Percentiles rank a stretch among this genome's conserved stretches.
phyloP scores from a whole-genome alignment of 495 filamentous ascomycete genomes.

The Hyaloscypha hepaticicola region DNA sequence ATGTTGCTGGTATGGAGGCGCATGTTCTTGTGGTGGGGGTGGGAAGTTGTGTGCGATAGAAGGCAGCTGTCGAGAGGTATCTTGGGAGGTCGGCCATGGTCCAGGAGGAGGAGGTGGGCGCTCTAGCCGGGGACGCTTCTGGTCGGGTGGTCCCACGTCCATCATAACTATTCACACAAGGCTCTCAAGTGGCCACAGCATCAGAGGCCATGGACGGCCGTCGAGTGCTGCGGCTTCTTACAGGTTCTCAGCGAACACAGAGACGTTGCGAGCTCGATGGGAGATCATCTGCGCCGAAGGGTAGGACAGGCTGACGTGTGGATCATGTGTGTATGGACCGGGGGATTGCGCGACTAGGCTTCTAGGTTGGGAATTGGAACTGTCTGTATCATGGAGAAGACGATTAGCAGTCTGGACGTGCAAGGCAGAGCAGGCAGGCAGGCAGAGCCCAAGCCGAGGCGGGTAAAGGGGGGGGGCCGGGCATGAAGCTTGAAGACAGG shows the following conservation, averaged over 20 bases:
- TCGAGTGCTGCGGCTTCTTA: conserved; percentile 32
- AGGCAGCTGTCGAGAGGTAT: conserved; percentile 25
- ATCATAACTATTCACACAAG: conserved; percentile 28
- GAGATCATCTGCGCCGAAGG: conserved; percentile 29
- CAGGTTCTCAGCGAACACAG: conserved; percentile 30
- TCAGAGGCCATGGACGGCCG: conserved; percentile 33
- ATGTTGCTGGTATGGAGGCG: conserved; percentile 17
- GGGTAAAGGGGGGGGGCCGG: background rate
- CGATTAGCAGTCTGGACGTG: conserved; percentile 11
- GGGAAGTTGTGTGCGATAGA: conserved; percentile 8
- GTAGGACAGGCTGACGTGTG: conserved; percentile 32
- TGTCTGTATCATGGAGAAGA: background rate
- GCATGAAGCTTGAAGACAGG: conserved; percentile 9
- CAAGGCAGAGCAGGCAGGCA: background rate
- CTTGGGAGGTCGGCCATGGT: conserved; percentile 23
- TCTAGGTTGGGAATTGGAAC: background rate
- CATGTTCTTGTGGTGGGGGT: conserved; percentile 6
- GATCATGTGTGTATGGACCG: conserved; percentile 24
- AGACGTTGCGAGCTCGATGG: conserved; percentile 23
- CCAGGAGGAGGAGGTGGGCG: conserved; percentile 7
- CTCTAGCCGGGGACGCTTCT: conserved; percentile 28
- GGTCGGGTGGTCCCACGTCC: conserved; percentile 28
- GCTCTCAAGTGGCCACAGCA: conserved; percentile 28
- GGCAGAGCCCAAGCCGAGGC: background rate
- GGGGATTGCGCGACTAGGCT: conserved; percentile 17